A percentile compares a stretch with the other conserved stretches of the same genome.
phyloP scores from a whole-genome alignment of 768 basidiomycete genomes.

The Coprinellus aureogranulatus region DNA sequence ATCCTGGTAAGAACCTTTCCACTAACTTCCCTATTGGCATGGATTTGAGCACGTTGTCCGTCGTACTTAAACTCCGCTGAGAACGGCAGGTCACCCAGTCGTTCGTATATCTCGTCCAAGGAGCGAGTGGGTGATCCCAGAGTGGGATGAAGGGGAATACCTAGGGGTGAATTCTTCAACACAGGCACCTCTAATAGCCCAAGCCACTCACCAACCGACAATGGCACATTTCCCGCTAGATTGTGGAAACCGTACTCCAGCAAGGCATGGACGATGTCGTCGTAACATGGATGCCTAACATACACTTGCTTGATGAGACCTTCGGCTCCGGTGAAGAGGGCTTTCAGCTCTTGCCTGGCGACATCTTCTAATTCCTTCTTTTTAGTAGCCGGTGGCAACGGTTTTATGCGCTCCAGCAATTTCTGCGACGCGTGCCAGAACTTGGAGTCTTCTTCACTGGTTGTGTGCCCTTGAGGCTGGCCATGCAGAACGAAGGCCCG shows the following conservation, averaged over 20 bases:
- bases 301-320: conserved; percentile 67
- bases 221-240: conserved; percentile 57
- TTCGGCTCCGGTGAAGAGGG: conserved; percentile 57
- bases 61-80: conserved; percentile 91
- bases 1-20: conserved; percentile 49
- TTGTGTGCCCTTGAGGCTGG: conserved; percentile 37
- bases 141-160: conserved; percentile 82
- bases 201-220: conserved; percentile 72
- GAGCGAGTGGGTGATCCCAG: conserved; percentile 86
- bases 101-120: conserved; percentile 76
- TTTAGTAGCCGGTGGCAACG: conserved; percentile 10
- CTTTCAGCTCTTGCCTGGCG: conserved; percentile 33
- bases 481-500: conserved; percentile 64
- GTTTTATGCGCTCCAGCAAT: conserved; percentile 26
- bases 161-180: conserved; percentile 25
- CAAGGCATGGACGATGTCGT: conserved; percentile 61
- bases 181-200: too few relatives aligned
- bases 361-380: conserved; percentile 25
- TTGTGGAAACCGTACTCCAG: conserved; percentile 59
- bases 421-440: conserved; percentile 14
- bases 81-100: conserved; percentile 65
- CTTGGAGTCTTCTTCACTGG: conserved; percentile 13
- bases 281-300: conserved; percentile 75
- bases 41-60: conserved; percentile 83
- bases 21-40: conserved; percentile 39